Evolutionary conservation across 2,329 filamentous ascomycete species (phyloP).

Genomic region (Cladosporium austrohemisphaericum): DNA sequence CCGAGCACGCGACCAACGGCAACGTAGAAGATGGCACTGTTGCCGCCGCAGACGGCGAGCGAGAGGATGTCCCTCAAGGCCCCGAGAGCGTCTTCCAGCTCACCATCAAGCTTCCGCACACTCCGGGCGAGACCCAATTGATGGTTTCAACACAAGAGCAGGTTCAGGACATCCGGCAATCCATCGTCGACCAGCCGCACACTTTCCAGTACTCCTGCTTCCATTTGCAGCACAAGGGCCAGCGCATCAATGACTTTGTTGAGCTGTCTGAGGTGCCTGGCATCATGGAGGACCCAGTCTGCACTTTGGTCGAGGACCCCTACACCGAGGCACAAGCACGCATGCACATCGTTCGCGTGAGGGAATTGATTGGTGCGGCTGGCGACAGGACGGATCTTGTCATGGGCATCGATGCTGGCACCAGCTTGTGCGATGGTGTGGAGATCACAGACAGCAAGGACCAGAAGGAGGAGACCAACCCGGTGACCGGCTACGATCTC

Average conservation of each 20-base stretch:
- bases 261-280: conserved; percentile 85
- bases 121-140: conserved; percentile 74
- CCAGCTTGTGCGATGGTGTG: conserved; percentile 82
- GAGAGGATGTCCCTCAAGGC: conserved; percentile 18
- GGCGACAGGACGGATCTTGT: conserved; percentile 83
- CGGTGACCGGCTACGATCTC: conserved; percentile 74
- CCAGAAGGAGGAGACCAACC: conserved; percentile 29
- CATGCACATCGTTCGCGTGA: conserved; percentile 84
- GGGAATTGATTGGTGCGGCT: conserved; percentile 89
- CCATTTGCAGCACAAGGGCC: conserved; percentile 85
- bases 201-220: conserved; percentile 99
- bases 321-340: conserved; percentile 98
- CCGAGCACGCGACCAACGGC: conserved; percentile 15
- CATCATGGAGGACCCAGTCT: conserved; percentile 70
- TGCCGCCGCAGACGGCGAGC: conserved; percentile 19
- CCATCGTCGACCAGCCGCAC: conserved; percentile 85
- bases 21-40: conserved; percentile 8
- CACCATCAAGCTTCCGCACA: conserved; percentile 76
- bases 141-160: conserved; percentile 88
- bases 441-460: conserved; percentile 27
- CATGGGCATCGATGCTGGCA: conserved; percentile 78
- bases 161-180: conserved; percentile 94
- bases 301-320: conserved; percentile 83
- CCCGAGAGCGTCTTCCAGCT: conserved; percentile 59
- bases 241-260: conserved; percentile 91